Percentiles rank a stretch among this genome's conserved stretches.
Conservation (phyloP, 306 rosid species). For the Astragalus glycyphyllos region DNA sequence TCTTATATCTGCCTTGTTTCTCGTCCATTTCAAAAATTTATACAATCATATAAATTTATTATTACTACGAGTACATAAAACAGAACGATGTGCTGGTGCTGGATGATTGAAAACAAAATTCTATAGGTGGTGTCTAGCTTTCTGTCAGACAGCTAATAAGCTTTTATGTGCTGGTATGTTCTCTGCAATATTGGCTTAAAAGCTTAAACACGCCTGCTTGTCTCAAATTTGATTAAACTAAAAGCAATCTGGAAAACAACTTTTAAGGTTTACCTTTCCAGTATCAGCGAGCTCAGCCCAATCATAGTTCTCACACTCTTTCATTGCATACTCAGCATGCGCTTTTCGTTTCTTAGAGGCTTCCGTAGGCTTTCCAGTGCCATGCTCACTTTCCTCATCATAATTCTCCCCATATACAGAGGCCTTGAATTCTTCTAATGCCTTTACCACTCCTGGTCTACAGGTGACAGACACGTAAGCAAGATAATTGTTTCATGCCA, state of each 20-base stretch:
- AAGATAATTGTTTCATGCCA: slow-evolving; percentile 33
- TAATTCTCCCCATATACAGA: slow-evolving; percentile 81
- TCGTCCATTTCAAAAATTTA: too few relatives aligned
- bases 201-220: slow-evolving; percentile 23
- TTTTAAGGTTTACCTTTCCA: slow-evolving; percentile 72
- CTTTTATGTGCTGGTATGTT: not conserved
- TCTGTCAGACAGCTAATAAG: not conserved
- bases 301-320: slow-evolving; percentile 67
- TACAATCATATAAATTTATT: too few relatives aligned
- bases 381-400: slow-evolving; percentile 58
- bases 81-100: not conserved
- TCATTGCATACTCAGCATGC: slow-evolving; percentile 59
- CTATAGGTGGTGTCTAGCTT: not conserved
- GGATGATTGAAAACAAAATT: slow-evolving; percentile 2
- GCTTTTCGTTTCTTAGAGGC: slow-evolving; percentile 78
- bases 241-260: slow-evolving; percentile 26
- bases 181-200: slow-evolving; percentile 18
- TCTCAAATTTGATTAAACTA: slow-evolving; percentile 33
- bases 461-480: slow-evolving; percentile 48
- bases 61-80: too few relatives aligned
- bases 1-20: not conserved
- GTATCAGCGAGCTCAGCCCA: slow-evolving; percentile 86
- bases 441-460: slow-evolving; percentile 79
- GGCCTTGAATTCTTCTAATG: slow-evolving; percentile 80
- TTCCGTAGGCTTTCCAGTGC: slow-evolving; percentile 57